phyloP scores from a whole-genome alignment of 148 eudicot species.

The Persicaria maculosa region DNA sequence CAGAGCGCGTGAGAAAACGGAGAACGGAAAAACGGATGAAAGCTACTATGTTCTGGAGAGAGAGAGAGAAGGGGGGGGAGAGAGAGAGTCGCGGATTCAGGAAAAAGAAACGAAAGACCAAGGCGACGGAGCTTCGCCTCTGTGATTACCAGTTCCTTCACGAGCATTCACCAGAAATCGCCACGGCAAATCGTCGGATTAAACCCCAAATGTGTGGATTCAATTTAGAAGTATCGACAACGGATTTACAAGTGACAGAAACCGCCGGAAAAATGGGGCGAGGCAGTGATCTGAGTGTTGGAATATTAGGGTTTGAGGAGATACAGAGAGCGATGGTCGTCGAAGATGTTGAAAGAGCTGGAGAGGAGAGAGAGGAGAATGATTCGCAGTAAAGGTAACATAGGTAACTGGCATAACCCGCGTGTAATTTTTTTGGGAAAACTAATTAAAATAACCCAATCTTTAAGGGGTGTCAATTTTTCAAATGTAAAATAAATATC shows the following conservation, averaged over 20 bases:
- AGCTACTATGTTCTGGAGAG: not conserved
- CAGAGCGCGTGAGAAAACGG: not conserved
- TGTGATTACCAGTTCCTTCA: not conserved
- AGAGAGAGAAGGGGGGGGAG: not conserved
- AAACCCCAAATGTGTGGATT: not conserved
- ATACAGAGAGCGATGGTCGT: not conserved
- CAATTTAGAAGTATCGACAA: not conserved
- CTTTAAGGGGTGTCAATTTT: too few species aligned
- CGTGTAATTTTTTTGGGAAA: too few species aligned
- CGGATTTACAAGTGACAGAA: not conserved
- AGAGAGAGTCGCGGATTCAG: not conserved
- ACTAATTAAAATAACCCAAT: too few species aligned
- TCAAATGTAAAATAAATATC: too few species aligned
- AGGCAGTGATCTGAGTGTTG: not conserved
- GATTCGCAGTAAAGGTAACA: too few species aligned
- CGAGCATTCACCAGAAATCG: not conserved
- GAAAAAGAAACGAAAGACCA: not conserved
- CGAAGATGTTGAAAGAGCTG: not conserved
- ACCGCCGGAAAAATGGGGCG: not conserved
- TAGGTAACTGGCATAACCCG: too few species aligned
- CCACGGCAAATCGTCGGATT: not conserved
- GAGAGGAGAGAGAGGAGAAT: not conserved
- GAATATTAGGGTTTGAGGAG: slow-evolving; percentile 1
- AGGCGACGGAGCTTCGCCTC: not conserved
- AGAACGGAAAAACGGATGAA: not conserved